Evolutionary conservation across 371 early-diverging fungal genomes (phyloP), one percentile per base, ranked within the genome.

Genomic region (Fennellomyces sp.): DNA sequence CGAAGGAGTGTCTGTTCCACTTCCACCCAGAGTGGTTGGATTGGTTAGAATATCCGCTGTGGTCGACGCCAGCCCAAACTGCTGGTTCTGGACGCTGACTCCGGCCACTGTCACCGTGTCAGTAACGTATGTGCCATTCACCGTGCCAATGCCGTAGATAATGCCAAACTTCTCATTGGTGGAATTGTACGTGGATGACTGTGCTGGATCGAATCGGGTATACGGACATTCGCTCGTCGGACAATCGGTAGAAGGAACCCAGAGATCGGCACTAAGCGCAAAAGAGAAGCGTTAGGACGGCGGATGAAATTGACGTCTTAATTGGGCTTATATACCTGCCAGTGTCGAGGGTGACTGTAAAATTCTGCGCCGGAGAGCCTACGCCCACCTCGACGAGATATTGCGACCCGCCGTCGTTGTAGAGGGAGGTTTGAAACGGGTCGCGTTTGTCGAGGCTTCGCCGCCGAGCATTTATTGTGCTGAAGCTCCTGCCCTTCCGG

Each of bases 331-430:
- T 45, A 53, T 70, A 72, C 80, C 80, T 80, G 60, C 80, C 80
- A 48, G 80, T 78, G 38, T 78, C 78, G 8, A 78, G 35, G 29
- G 73, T 68, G 0, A 78, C 75, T 5, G 69, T 62, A 39, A 78
- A 78, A 10, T 61, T 65, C 29, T 78, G 78, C 17, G 63, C 41
- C n/a, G 78, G 78, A 3, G 75, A 63, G 7, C 78, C 78, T 36
- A 78, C 56, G 52, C 63, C 60, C 13, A 78, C 52, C 11, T 70
- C 50, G 31, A 76, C 45, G 2, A 76, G 51, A 26, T 76, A 76
- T 21, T 73, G 69, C 3, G 73, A 61, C 2, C 77, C 77, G 30
- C 49, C 52, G 23, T 71, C 73, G 33, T 76, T 76, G 50, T 67
- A 76, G 3, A 76, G 64, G 0, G 30, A 8, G 2, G 33, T 21